Percentiles rank a stretch among this genome's conserved stretches.
These are phyloP conservation scores for Quercus robur DNA, from an alignment of 306 rosid genomes.

Conservation along the genomic window DNA sequence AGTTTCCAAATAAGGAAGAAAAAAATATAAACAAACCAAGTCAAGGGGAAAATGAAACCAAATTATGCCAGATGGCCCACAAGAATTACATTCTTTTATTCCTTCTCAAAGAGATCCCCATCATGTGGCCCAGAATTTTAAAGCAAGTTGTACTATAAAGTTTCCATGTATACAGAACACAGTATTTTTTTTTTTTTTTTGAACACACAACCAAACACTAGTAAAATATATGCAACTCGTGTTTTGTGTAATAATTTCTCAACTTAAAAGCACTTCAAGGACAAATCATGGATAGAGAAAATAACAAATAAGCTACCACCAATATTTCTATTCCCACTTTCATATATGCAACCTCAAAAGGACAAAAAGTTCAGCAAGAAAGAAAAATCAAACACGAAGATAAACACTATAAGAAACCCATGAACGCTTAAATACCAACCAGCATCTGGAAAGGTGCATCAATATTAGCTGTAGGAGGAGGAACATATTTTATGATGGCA, in stretches of 20 bases:
- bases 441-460: slow-evolving; percentile 92
- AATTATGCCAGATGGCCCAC: not conserved
- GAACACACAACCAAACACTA: not conserved
- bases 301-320: not conserved
- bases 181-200: not conserved
- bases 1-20: slow-evolving; percentile 23
- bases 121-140: not conserved
- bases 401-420: not conserved
- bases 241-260: no score
- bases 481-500: slow-evolving; percentile 69
- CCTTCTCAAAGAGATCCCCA: not conserved
- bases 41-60: slow-evolving; percentile 10
- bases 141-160: not conserved
- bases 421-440: slow-evolving; percentile 59
- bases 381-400: slow-evolving; percentile 9
- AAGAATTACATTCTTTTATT: not conserved
- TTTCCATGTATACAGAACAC: not conserved
- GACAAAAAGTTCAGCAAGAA: slow-evolving; percentile 14
- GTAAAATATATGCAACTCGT: not conserved
- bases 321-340: not conserved
- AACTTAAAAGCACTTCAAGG: no score
- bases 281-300: no score
- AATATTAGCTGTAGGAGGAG: slow-evolving; percentile 61
- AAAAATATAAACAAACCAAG: slow-evolving; percentile 1
- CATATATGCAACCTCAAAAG: not conserved